These are phyloP conservation scores for Pezicula rhizophila DNA, from an alignment of 2,329 filamentous ascomycete genomes.

Conservation along the genomic window DNA sequence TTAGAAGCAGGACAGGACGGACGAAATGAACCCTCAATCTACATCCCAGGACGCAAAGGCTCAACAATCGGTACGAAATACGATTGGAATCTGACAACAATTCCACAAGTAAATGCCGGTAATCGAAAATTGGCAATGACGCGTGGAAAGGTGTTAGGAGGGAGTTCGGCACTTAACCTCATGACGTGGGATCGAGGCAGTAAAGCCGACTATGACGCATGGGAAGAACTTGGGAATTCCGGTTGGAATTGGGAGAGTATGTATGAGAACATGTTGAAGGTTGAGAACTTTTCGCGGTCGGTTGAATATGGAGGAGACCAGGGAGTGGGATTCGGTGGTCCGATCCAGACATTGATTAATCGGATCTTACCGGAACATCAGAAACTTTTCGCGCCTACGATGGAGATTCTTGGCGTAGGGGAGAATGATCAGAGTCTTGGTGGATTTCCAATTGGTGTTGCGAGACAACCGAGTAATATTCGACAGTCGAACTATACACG, in stretches of 20 bases:
- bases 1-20: no score
- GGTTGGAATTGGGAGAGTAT: conserved; percentile 37
- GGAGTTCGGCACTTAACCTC: conserved; percentile 25
- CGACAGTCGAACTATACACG: conserved; percentile 39
- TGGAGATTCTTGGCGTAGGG: conserved; percentile 38
- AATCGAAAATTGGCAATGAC: conserved; percentile 15
- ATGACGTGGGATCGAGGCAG: conserved; percentile 20
- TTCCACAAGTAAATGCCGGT: conserved; percentile 28
- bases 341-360: conserved; percentile 34
- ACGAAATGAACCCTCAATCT: no score
- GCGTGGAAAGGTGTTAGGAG: conserved; percentile 30
- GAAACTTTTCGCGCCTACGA: conserved; percentile 36
- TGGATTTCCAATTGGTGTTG: conserved; percentile 44
- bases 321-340: conserved; percentile 30
- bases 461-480: conserved; percentile 43
- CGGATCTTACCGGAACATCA: conserved; percentile 37
- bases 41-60: no score
- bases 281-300: conserved; percentile 10
- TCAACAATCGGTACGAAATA: conserved; percentile 22
- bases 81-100: conserved; percentile 35
- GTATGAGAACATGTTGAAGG: conserved; percentile 17
- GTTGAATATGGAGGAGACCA: conserved; percentile 10
- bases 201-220: conserved; percentile 29
- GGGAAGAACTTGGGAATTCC: conserved; percentile 35
- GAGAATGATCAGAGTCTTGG: conserved; percentile 39